These are phyloP conservation scores for Platanthera zijinensis DNA, from an alignment of 106 monocot species.

Conservation along the genomic window DNA sequence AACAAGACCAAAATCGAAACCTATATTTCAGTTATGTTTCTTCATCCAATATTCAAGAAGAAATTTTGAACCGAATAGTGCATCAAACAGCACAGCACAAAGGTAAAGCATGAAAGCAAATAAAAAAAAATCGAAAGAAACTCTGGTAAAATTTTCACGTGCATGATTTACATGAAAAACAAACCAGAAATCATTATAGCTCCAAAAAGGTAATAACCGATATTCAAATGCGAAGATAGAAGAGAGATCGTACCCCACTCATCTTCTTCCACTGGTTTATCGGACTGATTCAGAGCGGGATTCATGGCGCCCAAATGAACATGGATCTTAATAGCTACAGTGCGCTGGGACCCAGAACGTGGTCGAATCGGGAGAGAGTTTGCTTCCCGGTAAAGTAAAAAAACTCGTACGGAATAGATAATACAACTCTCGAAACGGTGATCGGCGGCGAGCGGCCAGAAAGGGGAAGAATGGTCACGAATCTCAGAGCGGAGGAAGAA, in stretches of 20 bases:
- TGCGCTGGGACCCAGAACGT: constrained; percentile 4
- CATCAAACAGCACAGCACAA: background rate
- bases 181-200: background rate
- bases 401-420: background rate
- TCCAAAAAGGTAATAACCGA: background rate
- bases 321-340: constrained; percentile 8
- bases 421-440: background rate
- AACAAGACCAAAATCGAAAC: background rate
- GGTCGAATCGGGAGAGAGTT: background rate
- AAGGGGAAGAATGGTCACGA: background rate
- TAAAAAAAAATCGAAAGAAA: background rate
- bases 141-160: background rate
- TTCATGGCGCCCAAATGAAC: constrained; percentile 12
- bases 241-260: constrained; percentile 9
- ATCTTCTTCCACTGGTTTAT: constrained; percentile 7
- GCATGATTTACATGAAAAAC: background rate
- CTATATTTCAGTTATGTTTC: background rate
- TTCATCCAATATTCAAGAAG: background rate
- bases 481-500: background rate
- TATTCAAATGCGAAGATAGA: background rate
- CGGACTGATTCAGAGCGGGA: constrained; percentile 9
- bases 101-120: background rate
- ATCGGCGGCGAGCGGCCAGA: background rate
- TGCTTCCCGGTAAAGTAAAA: background rate
- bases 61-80: background rate